Base-by-base conservation (phyloP, 2,329 filamentous ascomycete genomes). In the Aspergillus terreus region DNA sequence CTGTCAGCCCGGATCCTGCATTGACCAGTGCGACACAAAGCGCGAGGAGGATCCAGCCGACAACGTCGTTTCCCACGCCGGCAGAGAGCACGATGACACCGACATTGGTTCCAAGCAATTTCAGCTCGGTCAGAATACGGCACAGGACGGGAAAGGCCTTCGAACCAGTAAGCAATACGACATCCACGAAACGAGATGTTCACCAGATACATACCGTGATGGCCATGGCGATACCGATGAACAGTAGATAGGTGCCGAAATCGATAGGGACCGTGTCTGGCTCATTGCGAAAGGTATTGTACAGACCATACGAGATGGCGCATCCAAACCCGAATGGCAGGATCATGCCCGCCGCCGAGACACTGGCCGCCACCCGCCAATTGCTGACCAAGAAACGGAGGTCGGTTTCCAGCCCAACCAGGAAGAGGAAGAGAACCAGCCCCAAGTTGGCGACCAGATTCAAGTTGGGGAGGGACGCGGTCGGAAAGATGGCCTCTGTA, bases 21-120 rank as follows among this genome's bases (percentile, higher is more conserved):
- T 97, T 97, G 63, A 96, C 92, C 23, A 97, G 80, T 0, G 92
- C 89, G 32, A 97, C 92, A 60, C 92, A 96, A 25, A 97, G 85
- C 0, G 92, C 92, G 21, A 97, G 84, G 14, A 97, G 77, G 58
- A 96, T 86, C 92, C 92, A 97, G 51, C 90, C 89, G 3, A 87
- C 83, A 14, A 94, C 90, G 65, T 97, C 92, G 67, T 97, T 96
- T 1, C 90, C 90, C 12, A 96, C 91, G 47, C 92, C 92, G 5
- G 92, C 92, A 3, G 92, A 91, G 7, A 96, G 79, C 1, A 92
- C 88, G 35, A 95, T 95, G 33, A 96, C 83, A 64, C 92, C 92
- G 4, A 96, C 92, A 0, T 86, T 82, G 2, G 90, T 94, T 49
- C 82, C 76, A 4, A 97, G 83, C 46, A 97, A 78, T 62, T 96